Percentiles rank a stretch among this genome's conserved stretches.
These are phyloP conservation scores for Rhodomyrtus tomentosa DNA, from an alignment of 345 rosid genomes.

Conservation along the genomic window DNA sequence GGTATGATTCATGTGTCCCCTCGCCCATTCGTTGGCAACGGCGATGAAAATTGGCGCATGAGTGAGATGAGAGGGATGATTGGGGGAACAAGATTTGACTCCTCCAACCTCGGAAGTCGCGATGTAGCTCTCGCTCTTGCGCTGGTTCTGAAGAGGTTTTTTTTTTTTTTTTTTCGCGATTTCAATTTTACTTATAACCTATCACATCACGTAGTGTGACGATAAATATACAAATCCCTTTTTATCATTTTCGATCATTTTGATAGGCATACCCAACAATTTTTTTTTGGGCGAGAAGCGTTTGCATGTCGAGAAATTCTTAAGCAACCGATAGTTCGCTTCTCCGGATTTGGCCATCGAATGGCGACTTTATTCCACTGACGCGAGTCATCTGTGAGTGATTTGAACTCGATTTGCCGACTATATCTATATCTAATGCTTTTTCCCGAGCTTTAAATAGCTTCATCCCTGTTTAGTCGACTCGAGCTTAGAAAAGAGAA, in stretches of 20 bases:
- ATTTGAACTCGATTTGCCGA: accelerated
- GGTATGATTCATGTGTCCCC: neutral
- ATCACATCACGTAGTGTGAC: neutral
- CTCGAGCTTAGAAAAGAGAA: neutral
- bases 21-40: neutral
- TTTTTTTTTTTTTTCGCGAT: accelerated
- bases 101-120: neutral
- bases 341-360: neutral
- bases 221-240: no score
- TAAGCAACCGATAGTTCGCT: neutral
- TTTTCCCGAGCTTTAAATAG: neutral
- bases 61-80: neutral
- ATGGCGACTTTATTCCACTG: accelerated
- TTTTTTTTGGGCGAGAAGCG: neutral
- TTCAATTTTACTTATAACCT: neutral
- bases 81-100: neutral
- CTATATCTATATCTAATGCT: neutral
- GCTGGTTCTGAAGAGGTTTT: neutral
- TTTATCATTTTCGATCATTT: no score
- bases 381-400: accelerated
- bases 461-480: neutral
- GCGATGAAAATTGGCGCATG: neutral
- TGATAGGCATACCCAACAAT: no score
- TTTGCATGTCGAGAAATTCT: neutral
- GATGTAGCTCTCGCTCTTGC: neutral